These are phyloP conservation scores for Quercus robur DNA, from an alignment of 306 rosid species.

Conservation along the genomic window DNA sequence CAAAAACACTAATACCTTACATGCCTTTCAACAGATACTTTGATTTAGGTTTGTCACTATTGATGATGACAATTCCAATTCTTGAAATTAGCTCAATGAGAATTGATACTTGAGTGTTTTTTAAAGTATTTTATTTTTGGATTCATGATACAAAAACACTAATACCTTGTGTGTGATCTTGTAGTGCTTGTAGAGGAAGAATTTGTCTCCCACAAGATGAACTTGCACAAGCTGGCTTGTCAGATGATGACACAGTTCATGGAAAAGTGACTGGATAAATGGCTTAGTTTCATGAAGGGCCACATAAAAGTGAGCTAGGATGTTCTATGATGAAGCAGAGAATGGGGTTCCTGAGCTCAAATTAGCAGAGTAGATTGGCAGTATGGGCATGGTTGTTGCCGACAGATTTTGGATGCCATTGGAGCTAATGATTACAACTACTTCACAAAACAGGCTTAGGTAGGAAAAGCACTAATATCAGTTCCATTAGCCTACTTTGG, in stretches of 20 bases:
- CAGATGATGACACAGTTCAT: conserved; percentile 49
- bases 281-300: conserved; percentile 57
- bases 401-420: conserved; percentile 75
- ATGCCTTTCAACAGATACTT: no score
- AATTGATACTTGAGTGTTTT: no score
- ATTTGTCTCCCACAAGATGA: conserved; percentile 64
- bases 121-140: no score
- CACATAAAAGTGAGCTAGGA: conserved; percentile 54
- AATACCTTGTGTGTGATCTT: not conserved
- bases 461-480: conserved; percentile 56
- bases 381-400: conserved; percentile 65
- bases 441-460: conserved; percentile 72
- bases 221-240: conserved; percentile 50
- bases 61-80: no score
- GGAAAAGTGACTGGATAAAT: conserved; percentile 54
- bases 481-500: conserved; percentile 29
- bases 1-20: no score
- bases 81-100: no score
- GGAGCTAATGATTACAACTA: conserved; percentile 78
- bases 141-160: no score
- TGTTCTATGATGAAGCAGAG: conserved; percentile 55
- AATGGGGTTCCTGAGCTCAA: conserved; percentile 47
- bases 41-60: no score
- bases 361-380: conserved; percentile 56
- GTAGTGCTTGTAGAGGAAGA: conserved; percentile 57